Percentiles rank a stretch among this genome's conserved stretches.
These are phyloP conservation scores for Hypoxylon sp. DNA, from an alignment of 2,329 filamentous ascomycete species.

Conservation along the genomic window DNA sequence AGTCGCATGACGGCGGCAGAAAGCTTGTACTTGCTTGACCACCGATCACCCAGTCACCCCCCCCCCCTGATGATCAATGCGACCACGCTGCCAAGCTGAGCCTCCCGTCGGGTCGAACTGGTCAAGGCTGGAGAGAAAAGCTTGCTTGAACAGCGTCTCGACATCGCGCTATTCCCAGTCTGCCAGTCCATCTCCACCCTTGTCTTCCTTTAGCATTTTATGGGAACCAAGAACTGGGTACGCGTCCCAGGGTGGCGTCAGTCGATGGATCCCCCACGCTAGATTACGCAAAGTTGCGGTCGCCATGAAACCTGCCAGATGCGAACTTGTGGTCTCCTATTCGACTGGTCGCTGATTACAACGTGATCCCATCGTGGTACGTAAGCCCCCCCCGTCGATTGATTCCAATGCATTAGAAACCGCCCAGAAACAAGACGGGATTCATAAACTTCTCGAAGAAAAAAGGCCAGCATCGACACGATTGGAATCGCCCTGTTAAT, in stretches of 20 bases:
- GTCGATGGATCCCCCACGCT: constrained; percentile 20
- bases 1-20: constrained; percentile 22
- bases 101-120: neutral
- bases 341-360: constrained; percentile 7
- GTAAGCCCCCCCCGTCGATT: constrained; percentile 17
- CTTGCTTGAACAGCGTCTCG: constrained; percentile 27
- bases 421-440: too few relatives aligned
- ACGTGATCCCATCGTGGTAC: constrained; percentile 10
- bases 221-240: constrained; percentile 10
- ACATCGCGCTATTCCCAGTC: constrained; percentile 9
- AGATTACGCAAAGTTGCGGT: neutral
- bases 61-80: constrained; percentile 27
- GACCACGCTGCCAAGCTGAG: constrained; percentile 11
- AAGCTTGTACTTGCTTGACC: too few relatives aligned
- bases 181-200: too few relatives aligned
- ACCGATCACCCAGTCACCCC: too few relatives aligned
- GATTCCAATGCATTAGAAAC: too few relatives aligned
- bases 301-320: constrained; percentile 7
- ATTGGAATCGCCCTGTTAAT: too few relatives aligned
- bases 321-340: constrained; percentile 5
- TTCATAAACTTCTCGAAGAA: too few relatives aligned
- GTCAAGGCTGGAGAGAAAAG: constrained; percentile 15
- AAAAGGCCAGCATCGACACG: too few relatives aligned
- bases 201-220: neutral
- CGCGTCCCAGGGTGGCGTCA: constrained; percentile 30